Conservation (phyloP, 768 basidiomycete genomes). For the Leccinum fibrillosum region DNA sequence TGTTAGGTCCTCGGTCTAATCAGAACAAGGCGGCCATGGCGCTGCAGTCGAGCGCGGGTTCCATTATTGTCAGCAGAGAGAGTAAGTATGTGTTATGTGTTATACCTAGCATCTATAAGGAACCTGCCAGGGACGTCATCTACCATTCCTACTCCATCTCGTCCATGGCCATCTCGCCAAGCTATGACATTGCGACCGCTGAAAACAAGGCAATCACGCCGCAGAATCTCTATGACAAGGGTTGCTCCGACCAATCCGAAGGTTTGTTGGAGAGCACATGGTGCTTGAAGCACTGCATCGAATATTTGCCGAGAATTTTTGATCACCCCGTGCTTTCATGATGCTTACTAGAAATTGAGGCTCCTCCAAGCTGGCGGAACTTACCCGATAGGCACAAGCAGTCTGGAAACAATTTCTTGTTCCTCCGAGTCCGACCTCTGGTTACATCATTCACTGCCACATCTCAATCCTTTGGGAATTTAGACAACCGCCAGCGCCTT, state of each 20-base stretch:
- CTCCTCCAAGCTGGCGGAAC: neutral
- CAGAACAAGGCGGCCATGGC: slow-evolving; percentile 87
- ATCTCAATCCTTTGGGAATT: neutral
- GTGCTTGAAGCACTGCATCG: slow-evolving; percentile 63
- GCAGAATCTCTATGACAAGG: too few species aligned
- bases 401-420: neutral
- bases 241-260: too few species aligned
- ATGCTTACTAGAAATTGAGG: neutral
- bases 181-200: too few species aligned
- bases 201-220: too few species aligned
- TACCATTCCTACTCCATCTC: too few species aligned
- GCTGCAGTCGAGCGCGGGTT: slow-evolving; percentile 67
- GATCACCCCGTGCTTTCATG: neutral
- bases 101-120: too few species aligned
- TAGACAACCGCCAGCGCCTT: neutral
- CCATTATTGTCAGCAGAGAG: slow-evolving; percentile 86
- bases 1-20: neutral
- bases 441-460: neutral
- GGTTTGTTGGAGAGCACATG: slow-evolving; percentile 77
- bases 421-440: neutral
- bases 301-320: slow-evolving; percentile 78
- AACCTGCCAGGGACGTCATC: too few species aligned
- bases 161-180: too few species aligned
- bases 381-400: neutral
- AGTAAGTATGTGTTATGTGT: slow-evolving; percentile 27